Percentiles rank a stretch among this genome's conserved stretches.
Evolutionary conservation across 306 rosid genomes (phyloP).

Genomic region (Styphnolobium japonicum): DNA sequence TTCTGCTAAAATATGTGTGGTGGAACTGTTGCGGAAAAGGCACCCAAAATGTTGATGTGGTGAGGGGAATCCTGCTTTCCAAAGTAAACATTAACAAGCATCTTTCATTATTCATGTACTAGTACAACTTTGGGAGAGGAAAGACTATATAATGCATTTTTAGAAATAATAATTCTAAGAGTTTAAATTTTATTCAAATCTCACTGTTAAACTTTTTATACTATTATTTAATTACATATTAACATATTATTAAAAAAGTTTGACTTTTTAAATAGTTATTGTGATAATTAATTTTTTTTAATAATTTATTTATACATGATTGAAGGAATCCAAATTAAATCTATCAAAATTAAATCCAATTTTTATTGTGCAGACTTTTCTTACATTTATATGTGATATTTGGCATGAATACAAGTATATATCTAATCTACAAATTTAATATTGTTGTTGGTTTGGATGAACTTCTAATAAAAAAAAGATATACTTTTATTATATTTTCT

Average conservation of each 20-base stretch:
- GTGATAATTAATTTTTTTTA: no score
- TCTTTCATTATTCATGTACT: neutral
- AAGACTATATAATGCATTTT: neutral
- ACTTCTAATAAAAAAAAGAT: no score
- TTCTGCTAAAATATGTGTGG: neutral
- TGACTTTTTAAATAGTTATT: no score
- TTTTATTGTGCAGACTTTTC: neutral
- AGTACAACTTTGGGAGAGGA: neutral
- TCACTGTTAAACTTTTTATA: no score
- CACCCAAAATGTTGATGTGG: neutral
- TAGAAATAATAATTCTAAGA: neutral
- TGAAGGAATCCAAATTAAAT: no score
- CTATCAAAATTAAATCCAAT: no score
- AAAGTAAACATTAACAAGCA: neutral
- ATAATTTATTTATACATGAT: no score
- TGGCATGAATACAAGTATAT: neutral
- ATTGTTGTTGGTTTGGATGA: no score
- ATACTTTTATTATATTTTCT: no score
- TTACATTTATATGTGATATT: neutral
- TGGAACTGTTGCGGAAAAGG: neutral
- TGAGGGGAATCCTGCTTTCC: constrained; percentile 33
- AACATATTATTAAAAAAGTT: no score
- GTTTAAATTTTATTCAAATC: no score
- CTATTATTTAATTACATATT: no score
- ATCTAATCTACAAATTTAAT: neutral